A percentile compares a stretch with the other conserved stretches of the same genome.
phyloP scores from a whole-genome alignment of 345 rosid genomes.

The Draba incana region DNA sequence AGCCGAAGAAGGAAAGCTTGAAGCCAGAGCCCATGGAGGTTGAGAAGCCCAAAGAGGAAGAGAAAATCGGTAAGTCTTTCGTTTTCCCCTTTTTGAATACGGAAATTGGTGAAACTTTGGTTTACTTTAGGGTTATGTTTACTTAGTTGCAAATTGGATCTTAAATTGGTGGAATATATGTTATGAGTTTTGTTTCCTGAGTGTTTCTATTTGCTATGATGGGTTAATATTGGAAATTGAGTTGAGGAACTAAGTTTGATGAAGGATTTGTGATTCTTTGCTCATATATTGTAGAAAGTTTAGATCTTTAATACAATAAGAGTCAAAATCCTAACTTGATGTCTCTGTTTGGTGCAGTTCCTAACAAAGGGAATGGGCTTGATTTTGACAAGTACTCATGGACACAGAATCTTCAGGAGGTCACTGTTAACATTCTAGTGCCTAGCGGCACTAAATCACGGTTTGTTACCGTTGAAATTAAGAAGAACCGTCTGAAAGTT shows the following conservation, averaged over 20 bases:
- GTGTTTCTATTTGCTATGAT: too few relatives aligned
- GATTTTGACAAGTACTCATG: constrained; percentile 88
- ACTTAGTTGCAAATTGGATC: neutral
- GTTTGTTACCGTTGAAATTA: constrained; percentile 71
- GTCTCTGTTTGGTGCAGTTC: constrained; percentile 50
- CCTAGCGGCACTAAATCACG: constrained; percentile 80
- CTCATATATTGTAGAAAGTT: constrained; percentile 8
- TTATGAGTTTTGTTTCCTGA: neutral
- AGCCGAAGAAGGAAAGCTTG: constrained; percentile 28
- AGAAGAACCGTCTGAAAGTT: constrained; percentile 81
- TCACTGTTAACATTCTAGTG: constrained; percentile 68
- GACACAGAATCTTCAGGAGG: constrained; percentile 89
- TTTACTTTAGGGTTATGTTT: neutral
- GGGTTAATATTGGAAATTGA: neutral
- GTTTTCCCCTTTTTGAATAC: neutral
- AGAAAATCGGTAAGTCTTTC: constrained; percentile 26
- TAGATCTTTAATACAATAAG: neutral
- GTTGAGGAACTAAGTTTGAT: neutral
- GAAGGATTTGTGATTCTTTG: neutral
- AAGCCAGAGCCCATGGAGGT: constrained; percentile 27
- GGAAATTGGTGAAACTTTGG: neutral
- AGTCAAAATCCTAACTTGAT: neutral
- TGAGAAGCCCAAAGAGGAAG: constrained; percentile 35
- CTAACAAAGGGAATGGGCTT: constrained; percentile 88
- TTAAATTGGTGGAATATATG: too few relatives aligned